Conservation (phyloP, 306 rosid genomes). For the Sphenostylis stenocarpa region DNA sequence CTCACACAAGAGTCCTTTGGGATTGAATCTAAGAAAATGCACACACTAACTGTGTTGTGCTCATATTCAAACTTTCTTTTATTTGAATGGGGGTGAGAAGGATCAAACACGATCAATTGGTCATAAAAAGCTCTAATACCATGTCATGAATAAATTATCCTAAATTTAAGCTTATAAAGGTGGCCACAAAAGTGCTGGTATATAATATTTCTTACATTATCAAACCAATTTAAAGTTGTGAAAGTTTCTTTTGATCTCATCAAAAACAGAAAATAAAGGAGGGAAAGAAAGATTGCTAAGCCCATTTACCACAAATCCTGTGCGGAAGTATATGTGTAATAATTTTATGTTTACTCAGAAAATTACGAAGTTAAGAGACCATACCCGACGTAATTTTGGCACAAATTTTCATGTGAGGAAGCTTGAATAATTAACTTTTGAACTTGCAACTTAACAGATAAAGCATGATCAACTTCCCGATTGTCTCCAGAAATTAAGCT, state of each 20-base stretch:
- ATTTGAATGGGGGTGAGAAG: neutral
- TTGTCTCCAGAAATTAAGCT: conserved; percentile 73
- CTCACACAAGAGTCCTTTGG: neutral
- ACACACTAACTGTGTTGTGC: neutral
- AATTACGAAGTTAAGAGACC: conserved; percentile 28
- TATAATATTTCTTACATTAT: no score
- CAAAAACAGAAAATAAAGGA: neutral
- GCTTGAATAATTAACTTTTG: conserved; percentile 88
- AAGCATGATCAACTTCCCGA: conserved; percentile 88
- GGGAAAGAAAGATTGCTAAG: neutral
- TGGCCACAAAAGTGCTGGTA: no score
- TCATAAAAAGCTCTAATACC: neutral
- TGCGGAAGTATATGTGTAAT: neutral
- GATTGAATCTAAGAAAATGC: neutral
- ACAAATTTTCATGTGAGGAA: conserved; percentile 81
- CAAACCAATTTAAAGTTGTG: neutral
- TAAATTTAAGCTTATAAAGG: no score
- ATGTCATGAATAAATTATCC: neutral
- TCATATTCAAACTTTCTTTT: neutral
- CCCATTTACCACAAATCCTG: neutral
- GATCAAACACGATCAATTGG: neutral
- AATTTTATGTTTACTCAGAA: neutral
- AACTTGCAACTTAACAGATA: conserved; percentile 87
- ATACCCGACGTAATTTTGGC: conserved; percentile 98
- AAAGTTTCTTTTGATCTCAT: conserved; percentile 4